Evolutionary conservation across 352 stramenopile species (phyloP).

Genomic region (Globisporangium acanthophoron): DNA sequence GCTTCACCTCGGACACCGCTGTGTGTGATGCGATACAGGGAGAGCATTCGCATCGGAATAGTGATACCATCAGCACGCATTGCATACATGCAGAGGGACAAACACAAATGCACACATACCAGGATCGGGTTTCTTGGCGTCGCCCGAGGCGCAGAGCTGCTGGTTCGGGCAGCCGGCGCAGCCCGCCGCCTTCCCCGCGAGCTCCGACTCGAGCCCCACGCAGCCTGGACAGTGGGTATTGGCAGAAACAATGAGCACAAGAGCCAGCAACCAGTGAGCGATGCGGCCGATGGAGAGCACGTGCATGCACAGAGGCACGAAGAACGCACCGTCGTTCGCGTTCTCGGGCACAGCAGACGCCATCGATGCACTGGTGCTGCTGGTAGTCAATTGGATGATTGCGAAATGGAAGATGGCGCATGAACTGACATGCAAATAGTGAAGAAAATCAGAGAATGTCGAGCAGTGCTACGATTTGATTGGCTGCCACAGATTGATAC

Average conservation of each 20-base stretch:
- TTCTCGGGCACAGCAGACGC: constrained; percentile 31
- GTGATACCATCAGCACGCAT: neutral
- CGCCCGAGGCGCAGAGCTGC: constrained; percentile 91
- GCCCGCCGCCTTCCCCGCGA: constrained; percentile 91
- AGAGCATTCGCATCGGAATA: too few relatives aligned
- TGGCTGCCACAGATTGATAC: too few relatives aligned
- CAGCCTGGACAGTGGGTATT: constrained; percentile 55
- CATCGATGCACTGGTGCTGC: neutral
- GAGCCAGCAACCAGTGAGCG: neutral
- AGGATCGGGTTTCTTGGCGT: constrained; percentile 81
- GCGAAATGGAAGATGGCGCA: too few relatives aligned
- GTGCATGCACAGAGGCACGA: neutral
- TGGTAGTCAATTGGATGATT: too few relatives aligned
- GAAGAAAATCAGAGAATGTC: too few relatives aligned
- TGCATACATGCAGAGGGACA: constrained; percentile 23
- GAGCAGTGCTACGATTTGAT: too few relatives aligned
- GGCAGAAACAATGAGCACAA: neutral
- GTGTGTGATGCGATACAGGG: neutral
- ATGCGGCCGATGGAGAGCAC: neutral
- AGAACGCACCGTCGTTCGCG: constrained; percentile 50
- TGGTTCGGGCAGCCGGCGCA: constrained; percentile 99
- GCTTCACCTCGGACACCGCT: constrained; percentile 85
- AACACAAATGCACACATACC: constrained; percentile 23
- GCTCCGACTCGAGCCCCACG: constrained; percentile 92
- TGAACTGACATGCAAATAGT: too few relatives aligned